Base-by-base conservation (phyloP, 2,329 filamentous ascomycete species). In the Aspergillus arachidicola region DNA sequence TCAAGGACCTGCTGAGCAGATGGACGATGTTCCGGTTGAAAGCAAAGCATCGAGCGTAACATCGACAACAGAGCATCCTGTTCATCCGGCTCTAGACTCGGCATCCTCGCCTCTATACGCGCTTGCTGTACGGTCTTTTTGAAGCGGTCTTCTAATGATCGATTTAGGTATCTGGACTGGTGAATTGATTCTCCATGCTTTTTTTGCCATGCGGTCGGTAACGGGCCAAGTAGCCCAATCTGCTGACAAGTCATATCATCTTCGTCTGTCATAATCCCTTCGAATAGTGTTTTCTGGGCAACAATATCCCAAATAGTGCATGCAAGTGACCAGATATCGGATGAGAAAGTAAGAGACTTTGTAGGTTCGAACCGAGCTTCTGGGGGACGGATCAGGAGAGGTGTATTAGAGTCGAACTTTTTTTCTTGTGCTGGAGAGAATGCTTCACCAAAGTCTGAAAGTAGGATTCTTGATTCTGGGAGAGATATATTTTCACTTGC, bases 291-390 rank as follows among this genome's bases (percentile, higher is more conserved):
- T 54, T 63, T 55, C 12, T 65, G 61, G 2, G 66, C 72, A 21
- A 81, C 57, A 6, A 80, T 67, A 38, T 70, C 72, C 69, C 72
- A 81, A 11, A 81, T 76, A 0, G 70, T 64, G 57, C 74, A 79
- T 0, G 71, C 73, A 4, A 80, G 69, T 32, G 71, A 77, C 77
- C 76, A 80, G 6, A 78, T 76, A 56, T 81, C 77, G 1, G 76
- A 75, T 14, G 71, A 16, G 43, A 74, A 76, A 4, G 73, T 68
- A 6, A 79, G 71, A 2, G 75, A 71, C 1, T 19, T 69, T 7
- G 59, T 61, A 19, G 73, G 73, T 36, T 78, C 72, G 58, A 79
- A 80, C 7, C 65, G 66, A 9, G 71, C 70, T 63, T 81, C 79
- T 0, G 78, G 77, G 5, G 74, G 74, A 2, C 71, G 64, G 46